phyloP scores from a whole-genome alignment of 768 basidiomycete species.

The Phlebiopsis gigantea region DNA sequence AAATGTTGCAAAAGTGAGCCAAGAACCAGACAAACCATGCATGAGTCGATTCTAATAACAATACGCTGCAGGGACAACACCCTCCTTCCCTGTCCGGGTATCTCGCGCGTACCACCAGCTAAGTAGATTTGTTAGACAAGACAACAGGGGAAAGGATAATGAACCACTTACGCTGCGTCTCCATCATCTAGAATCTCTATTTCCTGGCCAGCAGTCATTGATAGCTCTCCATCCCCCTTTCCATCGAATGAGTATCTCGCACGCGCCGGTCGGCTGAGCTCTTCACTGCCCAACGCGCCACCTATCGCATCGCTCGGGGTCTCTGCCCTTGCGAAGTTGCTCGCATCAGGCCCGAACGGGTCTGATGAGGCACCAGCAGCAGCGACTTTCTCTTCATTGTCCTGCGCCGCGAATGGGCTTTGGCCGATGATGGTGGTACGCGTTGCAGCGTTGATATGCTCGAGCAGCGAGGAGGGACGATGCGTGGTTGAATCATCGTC shows the following conservation, averaged over 20 bases:
- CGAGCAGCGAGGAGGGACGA: slow-evolving; percentile 81
- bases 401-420: slow-evolving; percentile 32
- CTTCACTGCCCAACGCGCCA: slow-evolving; percentile 57
- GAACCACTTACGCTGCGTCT: slow-evolving; percentile 63
- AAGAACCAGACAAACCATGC: neutral
- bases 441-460: slow-evolving; percentile 80
- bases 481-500: slow-evolving; percentile 70
- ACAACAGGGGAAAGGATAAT: neutral
- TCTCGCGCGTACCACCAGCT: slow-evolving; percentile 97
- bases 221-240: slow-evolving; percentile 71
- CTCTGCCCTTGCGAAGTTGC: slow-evolving; percentile 74
- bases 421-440: slow-evolving; percentile 66
- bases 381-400: slow-evolving; percentile 30
- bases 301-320: slow-evolving; percentile 73
- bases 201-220: slow-evolving; percentile 62
- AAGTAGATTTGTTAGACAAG: slow-evolving; percentile 16
- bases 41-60: slow-evolving; percentile 51
- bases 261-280: slow-evolving; percentile 67
- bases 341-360: slow-evolving; percentile 67
- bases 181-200: slow-evolving; percentile 75
- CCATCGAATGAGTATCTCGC: slow-evolving; percentile 84
- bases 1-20: slow-evolving; percentile 6
- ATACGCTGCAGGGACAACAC: slow-evolving; percentile 90
- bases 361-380: slow-evolving; percentile 34
- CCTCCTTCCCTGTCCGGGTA: slow-evolving; percentile 71